Base-by-base conservation (phyloP, 352 stramenopile genomes). In the Globisporangium parvum region DNA sequence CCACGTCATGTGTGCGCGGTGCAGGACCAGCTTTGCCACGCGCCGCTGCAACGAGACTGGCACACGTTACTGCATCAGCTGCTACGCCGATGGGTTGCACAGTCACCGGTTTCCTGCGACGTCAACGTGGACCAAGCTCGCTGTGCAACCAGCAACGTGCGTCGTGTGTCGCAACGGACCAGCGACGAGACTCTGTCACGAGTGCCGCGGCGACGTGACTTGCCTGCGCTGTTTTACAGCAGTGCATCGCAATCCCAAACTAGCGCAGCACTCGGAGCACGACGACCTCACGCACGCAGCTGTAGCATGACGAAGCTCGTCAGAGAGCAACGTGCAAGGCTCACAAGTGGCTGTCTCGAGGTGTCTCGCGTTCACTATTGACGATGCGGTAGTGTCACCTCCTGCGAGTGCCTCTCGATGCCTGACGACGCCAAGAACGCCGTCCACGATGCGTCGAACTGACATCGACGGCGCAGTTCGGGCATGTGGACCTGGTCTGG, bases 71-170 rank as follows among this genome's bases (percentile, higher is more conserved):
- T 91, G 77, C 55, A 72, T 91, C 49, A 63, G 57, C n/a, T 91
- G 80, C 65, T 88, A 81, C 42, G 73, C 77, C 3, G 65, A 71
- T 8, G 59, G 54, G 3, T 55, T 59, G 23, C 54, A 33, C 55
- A 62, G 49, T 46, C 8, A 45, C 41, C 48, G 35, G 18, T 67
- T 65, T 17, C n/a, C 21, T 9, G 35, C 41, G 6, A 44, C 35
- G 6, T 53, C 33, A 53, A 70, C 57, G 41, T 91, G 77, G 77
- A 75, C 70, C 9, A 88, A 88, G 57, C 64, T 91, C n/a, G 62
- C 52, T 0, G 76, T 88, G 37, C 70, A 84, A 31, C 54, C 69
- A 1, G 66, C 73, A 45, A 85, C 70, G 42, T 88, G 80, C 60
- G 59, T 75, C 28, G 72, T 88, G 47, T 91, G 80, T 53, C 77